These are phyloP conservation scores for Pezicula carpinea DNA, from an alignment of 2,329 filamentous ascomycete species.

Conservation along the genomic window DNA sequence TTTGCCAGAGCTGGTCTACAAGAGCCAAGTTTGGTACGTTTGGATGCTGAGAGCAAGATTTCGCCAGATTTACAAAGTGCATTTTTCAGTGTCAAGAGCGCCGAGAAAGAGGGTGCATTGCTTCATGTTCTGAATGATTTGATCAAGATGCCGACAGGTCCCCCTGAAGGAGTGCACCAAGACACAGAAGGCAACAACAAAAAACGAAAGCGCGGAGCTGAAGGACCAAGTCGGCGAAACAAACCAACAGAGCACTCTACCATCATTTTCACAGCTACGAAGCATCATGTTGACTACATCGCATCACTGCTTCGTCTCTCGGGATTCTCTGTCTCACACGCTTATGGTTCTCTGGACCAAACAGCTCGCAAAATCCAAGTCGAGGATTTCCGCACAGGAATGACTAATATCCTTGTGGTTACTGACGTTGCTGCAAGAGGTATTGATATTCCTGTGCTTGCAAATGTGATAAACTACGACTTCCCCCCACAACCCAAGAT, in stretches of 20 bases:
- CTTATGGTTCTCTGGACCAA: conserved; percentile 92
- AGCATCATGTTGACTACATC: conserved; percentile 96
- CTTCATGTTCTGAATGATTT: conserved; percentile 86
- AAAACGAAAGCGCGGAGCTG: conserved; percentile 66
- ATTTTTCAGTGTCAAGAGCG: conserved; percentile 89
- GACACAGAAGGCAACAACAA: conserved; percentile 40
- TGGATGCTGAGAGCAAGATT: conserved; percentile 93
- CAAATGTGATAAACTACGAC: conserved; percentile 98
- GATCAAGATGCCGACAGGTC: conserved; percentile 79
- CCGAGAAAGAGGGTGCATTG: conserved; percentile 89
- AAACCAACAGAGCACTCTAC: conserved; percentile 87
- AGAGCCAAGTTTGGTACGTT: conserved; percentile 81
- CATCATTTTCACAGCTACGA: conserved; percentile 90
- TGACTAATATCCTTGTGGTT: conserved; percentile 87
- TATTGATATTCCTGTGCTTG: conserved; percentile 94
- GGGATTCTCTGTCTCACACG: conserved; percentile 88
- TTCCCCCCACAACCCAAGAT: conserved; percentile 96
- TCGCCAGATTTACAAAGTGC: conserved; percentile 93
- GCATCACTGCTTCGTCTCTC: conserved; percentile 71
- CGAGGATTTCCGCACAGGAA: conserved; percentile 78
- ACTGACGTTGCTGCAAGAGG: conserved; percentile 95
- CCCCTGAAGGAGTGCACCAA: conserved; percentile 45
- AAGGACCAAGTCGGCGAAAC: conserved; percentile 50
- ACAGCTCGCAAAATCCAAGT: conserved; percentile 89
- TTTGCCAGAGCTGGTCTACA: conserved; percentile 92